Percentiles rank a stretch among this genome's conserved stretches.
Evolutionary conservation across 371 early-diverging fungal genomes (phyloP).

Genomic region (Mortierella sp.): DNA sequence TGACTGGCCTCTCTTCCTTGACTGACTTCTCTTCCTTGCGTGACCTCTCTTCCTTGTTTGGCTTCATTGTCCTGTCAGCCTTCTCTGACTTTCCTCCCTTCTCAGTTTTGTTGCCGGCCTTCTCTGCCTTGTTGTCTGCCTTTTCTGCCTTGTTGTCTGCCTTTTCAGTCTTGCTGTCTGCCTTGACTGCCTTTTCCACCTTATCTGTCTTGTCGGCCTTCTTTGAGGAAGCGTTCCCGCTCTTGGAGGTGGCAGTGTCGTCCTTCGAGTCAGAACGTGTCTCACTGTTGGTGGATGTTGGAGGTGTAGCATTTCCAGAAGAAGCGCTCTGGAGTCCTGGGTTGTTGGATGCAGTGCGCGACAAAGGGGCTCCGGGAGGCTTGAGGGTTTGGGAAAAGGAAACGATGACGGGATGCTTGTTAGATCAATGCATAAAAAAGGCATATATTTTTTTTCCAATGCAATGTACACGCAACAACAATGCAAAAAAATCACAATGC

Average conservation of each 20-base stretch:
- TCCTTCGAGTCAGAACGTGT: not conserved
- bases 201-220: not conserved
- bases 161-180: not conserved
- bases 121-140: not conserved
- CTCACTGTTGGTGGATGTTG: slow-evolving; percentile 6
- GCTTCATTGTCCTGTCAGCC: not conserved
- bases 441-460: not conserved
- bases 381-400: not conserved
- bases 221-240: not conserved
- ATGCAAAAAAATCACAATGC: not conserved
- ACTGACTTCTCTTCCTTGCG: not conserved
- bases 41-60: not conserved
- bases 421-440: not conserved
- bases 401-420: not conserved
- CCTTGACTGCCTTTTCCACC: not conserved
- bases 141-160: not conserved
- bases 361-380: slow-evolving; percentile 21
- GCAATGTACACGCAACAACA: not conserved
- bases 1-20: not conserved
- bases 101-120: not conserved
- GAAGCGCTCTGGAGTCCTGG: slow-evolving; percentile 13
- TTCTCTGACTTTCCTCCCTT: not conserved
- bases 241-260: not conserved
- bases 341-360: slow-evolving; percentile 30
- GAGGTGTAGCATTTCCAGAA: not conserved